A percentile compares a stretch with the other conserved stretches of the same genome.
Evolutionary conservation across 371 early-diverging fungal species (phyloP).

Genomic region (Apophysomyces variabilis): DNA sequence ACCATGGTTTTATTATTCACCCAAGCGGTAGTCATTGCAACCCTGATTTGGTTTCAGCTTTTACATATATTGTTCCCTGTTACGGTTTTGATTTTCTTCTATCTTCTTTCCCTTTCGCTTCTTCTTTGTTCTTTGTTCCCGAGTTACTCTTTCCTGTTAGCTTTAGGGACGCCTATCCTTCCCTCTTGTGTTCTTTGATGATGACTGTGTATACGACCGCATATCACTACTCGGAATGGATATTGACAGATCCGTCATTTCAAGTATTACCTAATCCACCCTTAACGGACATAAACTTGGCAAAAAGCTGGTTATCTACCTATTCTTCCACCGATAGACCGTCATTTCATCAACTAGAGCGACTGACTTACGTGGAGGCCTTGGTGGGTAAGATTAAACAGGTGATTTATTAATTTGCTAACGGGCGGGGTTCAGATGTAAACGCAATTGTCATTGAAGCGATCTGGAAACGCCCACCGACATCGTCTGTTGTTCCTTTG

Average conservation of each 20-base stretch:
- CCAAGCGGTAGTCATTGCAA: background rate
- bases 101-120: background rate
- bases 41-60: background rate
- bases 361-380: constrained; percentile 3
- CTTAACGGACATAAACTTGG: background rate
- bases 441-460: constrained; percentile 62
- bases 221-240: no score
- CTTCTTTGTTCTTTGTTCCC: background rate
- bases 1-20: background rate
- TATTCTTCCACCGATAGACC: background rate
- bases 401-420: background rate
- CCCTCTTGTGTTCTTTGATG: no score
- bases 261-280: background rate
- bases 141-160: background rate
- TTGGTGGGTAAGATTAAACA: constrained; percentile 4
- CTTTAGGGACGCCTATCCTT: background rate
- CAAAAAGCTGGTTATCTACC: background rate
- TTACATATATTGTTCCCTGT: background rate
- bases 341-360: background rate
- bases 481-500: constrained; percentile 56
- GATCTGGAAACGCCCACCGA: constrained; percentile 45
- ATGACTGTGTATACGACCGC: no score
- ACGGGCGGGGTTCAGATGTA: constrained; percentile 41
- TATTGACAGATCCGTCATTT: background rate
- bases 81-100: background rate